Conservation (phyloP, 1,139 yeast genomes). For the Debaryomyces udenii region DNA sequence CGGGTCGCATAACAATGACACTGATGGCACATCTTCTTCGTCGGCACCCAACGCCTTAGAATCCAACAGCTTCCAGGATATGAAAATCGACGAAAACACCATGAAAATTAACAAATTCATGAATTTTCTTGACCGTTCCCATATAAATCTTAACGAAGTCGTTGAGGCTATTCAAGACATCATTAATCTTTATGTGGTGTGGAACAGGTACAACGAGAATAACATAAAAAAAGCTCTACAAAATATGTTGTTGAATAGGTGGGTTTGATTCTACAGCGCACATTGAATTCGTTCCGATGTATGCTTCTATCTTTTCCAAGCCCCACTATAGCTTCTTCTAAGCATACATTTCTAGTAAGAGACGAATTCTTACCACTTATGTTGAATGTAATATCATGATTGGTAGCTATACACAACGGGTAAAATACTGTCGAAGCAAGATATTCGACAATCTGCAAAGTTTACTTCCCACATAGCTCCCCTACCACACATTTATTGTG, state of each 20-base stretch:
- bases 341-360: no score
- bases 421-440: no score
- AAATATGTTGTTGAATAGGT: conserved; percentile 37
- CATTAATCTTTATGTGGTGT: conserved; percentile 73
- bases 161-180: conserved; percentile 83
- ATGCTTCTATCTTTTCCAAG: no score
- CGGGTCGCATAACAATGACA: not conserved
- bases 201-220: conserved; percentile 82
- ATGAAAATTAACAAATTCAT: conserved; percentile 57
- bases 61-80: conserved; percentile 27
- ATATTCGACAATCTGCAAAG: no score
- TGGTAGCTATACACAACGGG: no score
- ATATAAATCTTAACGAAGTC: conserved; percentile 73
- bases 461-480: no score
- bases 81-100: conserved; percentile 42
- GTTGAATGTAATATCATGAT: no score
- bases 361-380: no score
- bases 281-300: no score
- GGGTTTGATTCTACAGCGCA: no score
- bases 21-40: conserved; percentile 7
- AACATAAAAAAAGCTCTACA: conserved; percentile 45
- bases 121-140: conserved; percentile 70
- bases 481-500: no score
- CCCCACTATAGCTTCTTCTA: no score
- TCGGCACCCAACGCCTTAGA: conserved; percentile 16